Conservation (phyloP, 2,329 filamentous ascomycete species). For the Colletotrichum horii region DNA sequence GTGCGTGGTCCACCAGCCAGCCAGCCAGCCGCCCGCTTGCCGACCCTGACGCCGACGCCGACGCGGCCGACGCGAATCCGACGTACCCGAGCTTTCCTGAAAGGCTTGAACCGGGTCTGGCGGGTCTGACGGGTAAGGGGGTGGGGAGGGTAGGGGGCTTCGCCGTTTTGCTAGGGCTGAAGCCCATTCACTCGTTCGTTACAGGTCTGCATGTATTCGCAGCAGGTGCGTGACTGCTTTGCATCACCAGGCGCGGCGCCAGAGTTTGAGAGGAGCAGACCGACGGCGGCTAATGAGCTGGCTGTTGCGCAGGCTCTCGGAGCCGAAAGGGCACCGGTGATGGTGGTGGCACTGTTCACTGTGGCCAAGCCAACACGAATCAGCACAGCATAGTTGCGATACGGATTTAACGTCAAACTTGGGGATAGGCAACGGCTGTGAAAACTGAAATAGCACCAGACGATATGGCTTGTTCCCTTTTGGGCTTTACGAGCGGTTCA, state of each 20-base stretch:
- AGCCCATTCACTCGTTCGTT: not conserved
- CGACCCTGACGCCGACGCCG: not conserved
- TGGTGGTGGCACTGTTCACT: not conserved
- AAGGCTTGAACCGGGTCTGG: not conserved
- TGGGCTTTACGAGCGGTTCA: not conserved
- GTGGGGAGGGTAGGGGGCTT: no score
- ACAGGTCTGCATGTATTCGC: not conserved
- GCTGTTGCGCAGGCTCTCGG: not conserved
- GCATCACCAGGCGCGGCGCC: not conserved
- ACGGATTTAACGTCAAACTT: not conserved
- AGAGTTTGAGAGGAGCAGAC: not conserved
- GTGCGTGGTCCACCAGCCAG: not conserved
- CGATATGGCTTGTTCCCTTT: not conserved
- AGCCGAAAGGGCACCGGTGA: slow-evolving; percentile 12
- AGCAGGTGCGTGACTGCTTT: not conserved
- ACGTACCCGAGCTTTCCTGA: not conserved
- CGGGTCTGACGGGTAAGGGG: not conserved
- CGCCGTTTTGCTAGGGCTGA: not conserved
- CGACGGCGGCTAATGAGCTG: not conserved
- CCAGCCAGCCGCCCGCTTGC: not conserved
- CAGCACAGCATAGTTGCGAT: not conserved
- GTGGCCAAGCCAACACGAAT: not conserved
- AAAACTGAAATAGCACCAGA: not conserved
- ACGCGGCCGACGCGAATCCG: slow-evolving; percentile 5
- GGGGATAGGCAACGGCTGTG: not conserved